A percentile compares a stretch with the other conserved stretches of the same genome.
phyloP scores from a whole-genome alignment of 164 flowering plant genomes.

The Berberis vulgaris region DNA sequence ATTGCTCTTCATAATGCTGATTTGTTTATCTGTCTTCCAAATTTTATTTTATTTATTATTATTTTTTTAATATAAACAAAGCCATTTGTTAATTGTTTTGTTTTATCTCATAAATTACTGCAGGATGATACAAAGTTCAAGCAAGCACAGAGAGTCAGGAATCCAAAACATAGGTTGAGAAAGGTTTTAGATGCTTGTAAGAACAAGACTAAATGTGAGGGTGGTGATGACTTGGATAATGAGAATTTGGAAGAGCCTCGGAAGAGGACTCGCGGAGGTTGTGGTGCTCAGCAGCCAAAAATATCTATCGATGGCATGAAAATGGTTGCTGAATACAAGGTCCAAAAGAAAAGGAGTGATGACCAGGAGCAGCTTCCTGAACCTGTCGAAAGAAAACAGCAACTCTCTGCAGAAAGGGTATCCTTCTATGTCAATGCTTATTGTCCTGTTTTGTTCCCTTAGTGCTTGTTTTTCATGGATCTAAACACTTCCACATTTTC shows the following conservation, averaged over 20 bases:
- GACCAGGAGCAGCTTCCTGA: slow-evolving; percentile 93
- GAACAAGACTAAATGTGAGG: slow-evolving; percentile 82
- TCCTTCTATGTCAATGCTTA: not conserved
- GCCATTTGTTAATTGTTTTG: not conserved
- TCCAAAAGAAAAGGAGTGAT: slow-evolving; percentile 75
- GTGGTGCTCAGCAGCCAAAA: slow-evolving; percentile 99
- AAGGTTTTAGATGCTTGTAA: slow-evolving; percentile 89
- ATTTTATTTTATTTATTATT: no score
- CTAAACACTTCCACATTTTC: slow-evolving; percentile 5
- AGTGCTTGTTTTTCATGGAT: not conserved
- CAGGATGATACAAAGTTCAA: slow-evolving; percentile 92
- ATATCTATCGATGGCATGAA: slow-evolving; percentile 94
- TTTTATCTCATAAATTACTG: slow-evolving; percentile 3
- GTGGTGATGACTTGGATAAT: slow-evolving; percentile 78
- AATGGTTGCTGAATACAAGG: slow-evolving; percentile 93
- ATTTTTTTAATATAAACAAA: no score
- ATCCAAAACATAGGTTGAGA: slow-evolving; percentile 73
- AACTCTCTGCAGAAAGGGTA: slow-evolving; percentile 90
- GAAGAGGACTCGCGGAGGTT: slow-evolving; percentile 83
- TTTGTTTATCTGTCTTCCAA: no score
- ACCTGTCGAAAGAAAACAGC: slow-evolving; percentile 94
- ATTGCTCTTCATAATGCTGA: no score
- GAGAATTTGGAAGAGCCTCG: slow-evolving; percentile 66
- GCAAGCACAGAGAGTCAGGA: slow-evolving; percentile 74
- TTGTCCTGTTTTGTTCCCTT: not conserved